Evolutionary conservation across 2,329 filamentous ascomycete species (phyloP), one percentile per base, ranked within the genome.

Genomic region (Nigrospora sphaerica): DNA sequence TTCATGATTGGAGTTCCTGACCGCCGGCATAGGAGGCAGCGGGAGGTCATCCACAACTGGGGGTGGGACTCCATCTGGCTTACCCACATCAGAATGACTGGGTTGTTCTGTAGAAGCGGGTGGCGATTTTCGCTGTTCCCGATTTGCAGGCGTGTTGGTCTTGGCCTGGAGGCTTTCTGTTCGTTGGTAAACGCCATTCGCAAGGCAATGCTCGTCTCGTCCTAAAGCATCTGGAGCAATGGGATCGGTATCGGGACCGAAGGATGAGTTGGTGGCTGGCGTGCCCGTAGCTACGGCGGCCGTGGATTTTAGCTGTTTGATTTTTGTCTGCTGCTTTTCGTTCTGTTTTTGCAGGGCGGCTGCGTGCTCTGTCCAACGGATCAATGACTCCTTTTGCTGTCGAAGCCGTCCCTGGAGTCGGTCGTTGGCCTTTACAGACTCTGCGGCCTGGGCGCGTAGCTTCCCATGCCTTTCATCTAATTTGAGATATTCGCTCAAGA

Each of bases 311-410:
- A 76, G 61, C 19, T 57, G 61, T 39, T 64, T 63, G 12, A 79
- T 62, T 48, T 66, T 74, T 23, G 47, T 52, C 17, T 47, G 50
- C n/a, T 60, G 59, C 36, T 52, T 55, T 17, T 54, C 38, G 31
- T 49, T 55, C 32, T 57, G 52, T 42, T 59, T 60, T 44, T 73
- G 63, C 16, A 78, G 57, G 12, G 62, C 54, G 18, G 66, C 66
- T 6, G 71, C 69, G 45, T 75, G 71, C 6, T 62, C 58, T 23
- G 65, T 62, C 76, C 76, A 80, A 32, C 57, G 54, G 7, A 72
- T 63, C 4, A 67, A 66, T 1, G 65, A 61, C 28, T 68, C 70
- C 41, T 67, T 66, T 51, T 66, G 70, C 32, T 64, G 46, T 64
- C 74, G 55, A 71, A 71, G 50, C 62, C 69, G 42, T 57, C 58